Percentiles rank a stretch among this genome's conserved stretches.
phyloP scores from a whole-genome alignment of 345 rosid genomes.

The Gossypium rotundifolium region DNA sequence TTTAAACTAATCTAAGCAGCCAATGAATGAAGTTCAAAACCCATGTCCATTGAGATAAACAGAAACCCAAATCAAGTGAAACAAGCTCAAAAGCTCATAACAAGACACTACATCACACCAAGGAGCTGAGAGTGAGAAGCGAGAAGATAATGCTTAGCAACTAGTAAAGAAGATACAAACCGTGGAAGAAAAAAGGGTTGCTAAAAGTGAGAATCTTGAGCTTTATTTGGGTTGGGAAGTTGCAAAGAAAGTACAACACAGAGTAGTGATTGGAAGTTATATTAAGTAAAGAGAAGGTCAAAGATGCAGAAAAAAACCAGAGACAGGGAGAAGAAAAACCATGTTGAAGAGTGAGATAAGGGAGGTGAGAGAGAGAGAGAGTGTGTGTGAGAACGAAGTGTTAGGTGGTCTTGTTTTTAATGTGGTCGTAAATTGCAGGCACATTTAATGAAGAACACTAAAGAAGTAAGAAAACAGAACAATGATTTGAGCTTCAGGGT shows the following conservation, averaged over 20 bases:
- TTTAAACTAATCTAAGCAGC: neutral
- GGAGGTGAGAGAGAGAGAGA: neutral
- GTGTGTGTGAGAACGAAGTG: neutral
- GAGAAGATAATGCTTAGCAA: neutral
- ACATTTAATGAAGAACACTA: slow-evolving; percentile 1
- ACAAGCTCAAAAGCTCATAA: neutral
- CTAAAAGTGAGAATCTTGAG: neutral
- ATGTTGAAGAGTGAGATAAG: neutral
- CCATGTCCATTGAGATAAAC: neutral
- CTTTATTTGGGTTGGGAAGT: neutral
- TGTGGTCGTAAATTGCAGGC: neutral
- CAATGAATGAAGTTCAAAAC: slow-evolving; percentile 2
- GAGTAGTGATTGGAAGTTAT: neutral
- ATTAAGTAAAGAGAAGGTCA: neutral
- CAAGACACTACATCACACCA: neutral
- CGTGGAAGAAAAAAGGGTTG: neutral
- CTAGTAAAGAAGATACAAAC: neutral
- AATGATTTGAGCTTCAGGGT: neutral
- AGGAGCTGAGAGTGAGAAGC: neutral
- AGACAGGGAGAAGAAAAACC: neutral
- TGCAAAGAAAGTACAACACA: neutral
- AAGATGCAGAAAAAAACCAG: neutral
- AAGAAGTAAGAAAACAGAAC: neutral
- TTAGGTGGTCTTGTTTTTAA: neutral
- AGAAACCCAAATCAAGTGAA: slow-evolving; percentile 3